These are phyloP conservation scores for Picea sitchensis DNA, from an alignment of 75 land plant genomes.

Conservation along the genomic window DNA sequence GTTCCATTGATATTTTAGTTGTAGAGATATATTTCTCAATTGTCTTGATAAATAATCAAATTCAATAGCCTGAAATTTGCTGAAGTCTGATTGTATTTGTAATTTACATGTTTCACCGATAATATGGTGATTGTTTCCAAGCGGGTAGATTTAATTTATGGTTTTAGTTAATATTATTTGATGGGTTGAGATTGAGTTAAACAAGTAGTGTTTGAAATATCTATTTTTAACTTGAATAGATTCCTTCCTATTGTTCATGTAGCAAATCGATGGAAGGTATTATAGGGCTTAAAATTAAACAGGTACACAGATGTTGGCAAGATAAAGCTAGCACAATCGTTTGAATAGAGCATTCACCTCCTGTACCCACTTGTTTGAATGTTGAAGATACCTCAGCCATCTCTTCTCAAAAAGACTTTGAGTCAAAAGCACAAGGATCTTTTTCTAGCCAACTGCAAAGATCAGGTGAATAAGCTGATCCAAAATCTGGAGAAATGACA, in stretches of 20 bases:
- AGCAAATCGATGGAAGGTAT: neutral
- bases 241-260: neutral
- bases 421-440: neutral
- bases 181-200: neutral
- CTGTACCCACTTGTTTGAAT: neutral
- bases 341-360: neutral
- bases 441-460: neutral
- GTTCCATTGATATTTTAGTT: too few species aligned
- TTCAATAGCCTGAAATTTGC: neutral
- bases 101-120: neutral
- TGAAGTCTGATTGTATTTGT: neutral
- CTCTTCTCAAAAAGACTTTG: neutral
- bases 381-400: neutral
- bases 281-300: neutral
- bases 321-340: slow-evolving; percentile 3
- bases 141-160: neutral
- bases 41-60: neutral
- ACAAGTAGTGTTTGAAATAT: too few species aligned
- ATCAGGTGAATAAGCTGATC: neutral
- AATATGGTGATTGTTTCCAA: neutral
- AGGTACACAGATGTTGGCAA: neutral
- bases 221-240: neutral
- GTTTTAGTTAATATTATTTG: neutral
- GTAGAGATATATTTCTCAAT: neutral
- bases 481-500: neutral